Base-by-base conservation (phyloP, 176 grass and related monocot genomes). In the Lolium perenne region DNA sequence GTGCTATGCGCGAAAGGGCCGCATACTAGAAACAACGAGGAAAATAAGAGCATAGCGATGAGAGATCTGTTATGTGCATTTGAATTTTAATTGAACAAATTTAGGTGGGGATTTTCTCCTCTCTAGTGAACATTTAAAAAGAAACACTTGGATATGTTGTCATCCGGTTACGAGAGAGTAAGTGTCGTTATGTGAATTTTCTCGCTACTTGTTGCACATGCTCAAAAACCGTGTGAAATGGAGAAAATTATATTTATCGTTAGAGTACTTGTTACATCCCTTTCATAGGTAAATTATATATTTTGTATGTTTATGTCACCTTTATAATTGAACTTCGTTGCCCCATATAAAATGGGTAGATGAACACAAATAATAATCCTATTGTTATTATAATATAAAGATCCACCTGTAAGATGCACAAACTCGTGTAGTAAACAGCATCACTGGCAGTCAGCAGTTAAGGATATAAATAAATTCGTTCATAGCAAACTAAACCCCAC, bases 401-500 rank as follows among this genome's bases (percentile, higher is more conserved):
- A 22, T 6, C 29, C 72, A 8, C 35, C 20, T 63, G 54, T 23
- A 62, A 86, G 74, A 85, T 75, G 54, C 35, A 8, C 32, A 38
- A 20, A 79, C 35, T 66, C 73, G 8, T 17, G 74, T 83, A 48
- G 22, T 74, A 87, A 74, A 66, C 60, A 51, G 29, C 26, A 80
- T 51, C 57, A 80, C 80, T 47, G 57, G 38, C 50, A 70, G 26
- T 60, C 59, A 41, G 7, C 80, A 25, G 41, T 76, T 13, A 83
- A 20, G 25, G 48, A 11, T 0, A 80, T 68, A 87, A 35, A 84
- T 75, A 87, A 65, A 83, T 87, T 76, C 29, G 29, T 35, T 35
- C 81, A 67, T 12, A 38, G 67, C 71, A 71, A 86, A 86, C 10
- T 75, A 71, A 75, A 51, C 45, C 60, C 49, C 51, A 86, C 25